Evolutionary conservation across 306 rosid species (phyloP).

Genomic region (Mucuna pruriens): DNA sequence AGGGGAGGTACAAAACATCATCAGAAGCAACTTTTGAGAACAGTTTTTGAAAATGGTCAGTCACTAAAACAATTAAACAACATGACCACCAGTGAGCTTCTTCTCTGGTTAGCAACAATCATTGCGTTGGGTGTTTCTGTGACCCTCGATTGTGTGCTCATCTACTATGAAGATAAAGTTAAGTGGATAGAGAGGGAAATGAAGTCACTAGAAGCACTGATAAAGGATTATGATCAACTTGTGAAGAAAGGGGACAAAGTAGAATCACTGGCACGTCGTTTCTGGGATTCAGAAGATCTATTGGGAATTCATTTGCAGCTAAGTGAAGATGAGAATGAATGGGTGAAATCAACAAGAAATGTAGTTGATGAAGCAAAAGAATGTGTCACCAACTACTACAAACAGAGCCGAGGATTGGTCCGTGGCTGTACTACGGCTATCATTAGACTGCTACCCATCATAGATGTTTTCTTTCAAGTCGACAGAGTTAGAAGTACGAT

Average conservation of each 20-base stretch:
- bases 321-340: background rate
- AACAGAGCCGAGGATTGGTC: background rate
- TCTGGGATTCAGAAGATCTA: constrained; percentile 24
- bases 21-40: background rate
- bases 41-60: background rate
- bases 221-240: constrained; percentile 19
- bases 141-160: background rate
- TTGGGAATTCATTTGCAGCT: background rate
- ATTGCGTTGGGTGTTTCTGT: background rate
- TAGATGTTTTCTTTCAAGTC: background rate
- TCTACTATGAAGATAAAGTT: constrained; percentile 9
- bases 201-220: constrained; percentile 24
- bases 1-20: background rate
- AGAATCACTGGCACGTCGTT: background rate
- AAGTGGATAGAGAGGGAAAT: constrained; percentile 39
- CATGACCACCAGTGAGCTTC: background rate
- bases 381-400: background rate
- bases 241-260: background rate
- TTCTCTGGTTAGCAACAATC: background rate
- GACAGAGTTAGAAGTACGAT: background rate
- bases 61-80: background rate
- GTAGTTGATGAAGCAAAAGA: constrained; percentile 8
- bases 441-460: background rate
- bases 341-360: constrained; percentile 17
- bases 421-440: background rate